These are phyloP conservation scores for Phlegmacium glaucopus DNA, from an alignment of 768 basidiomycete genomes.

Conservation along the genomic window DNA sequence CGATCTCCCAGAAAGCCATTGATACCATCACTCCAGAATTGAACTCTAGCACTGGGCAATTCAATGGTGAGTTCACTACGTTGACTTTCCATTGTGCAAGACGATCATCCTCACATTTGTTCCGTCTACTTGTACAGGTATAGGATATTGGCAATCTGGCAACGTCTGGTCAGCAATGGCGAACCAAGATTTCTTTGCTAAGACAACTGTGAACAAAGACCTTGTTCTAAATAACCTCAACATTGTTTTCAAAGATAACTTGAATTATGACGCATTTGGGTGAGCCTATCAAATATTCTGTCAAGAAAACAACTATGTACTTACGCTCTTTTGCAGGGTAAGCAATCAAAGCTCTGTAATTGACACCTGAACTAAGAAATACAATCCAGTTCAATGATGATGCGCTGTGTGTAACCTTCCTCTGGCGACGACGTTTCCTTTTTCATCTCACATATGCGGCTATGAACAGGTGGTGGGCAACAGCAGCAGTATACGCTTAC, in stretches of 20 bases:
- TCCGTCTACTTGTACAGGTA: conserved; percentile 28
- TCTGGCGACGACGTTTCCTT: background rate
- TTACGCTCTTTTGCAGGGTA: conserved; percentile 10
- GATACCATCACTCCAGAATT: conserved; percentile 37
- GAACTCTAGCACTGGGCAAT: conserved; percentile 34
- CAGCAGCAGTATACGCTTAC: conserved; percentile 46
- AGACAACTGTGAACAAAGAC: conserved; percentile 33
- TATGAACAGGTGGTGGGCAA: conserved; percentile 46
- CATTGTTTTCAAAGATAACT: conserved; percentile 33
- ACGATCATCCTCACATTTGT: too few species aligned
- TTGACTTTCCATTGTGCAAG: too few species aligned
- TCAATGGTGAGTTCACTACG: conserved; percentile 31
- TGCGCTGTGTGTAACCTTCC: conserved; percentile 32
- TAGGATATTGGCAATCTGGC: conserved; percentile 52
- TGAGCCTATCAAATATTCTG: conserved; percentile 12
- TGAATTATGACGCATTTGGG: conserved; percentile 43
- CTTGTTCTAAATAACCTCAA: conserved; percentile 38
- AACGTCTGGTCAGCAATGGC: conserved; percentile 51
- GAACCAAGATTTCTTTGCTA: conserved; percentile 39
- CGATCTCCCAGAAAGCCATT: conserved; percentile 39
- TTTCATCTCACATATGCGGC: background rate
- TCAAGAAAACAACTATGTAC: background rate
- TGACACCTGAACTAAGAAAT: background rate
- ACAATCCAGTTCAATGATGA: conserved; percentile 42
- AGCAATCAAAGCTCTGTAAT: background rate